Evolutionary conservation across 1,284 basidiomycete species (phyloP).

Genomic region (Rhodotorula sp.): DNA sequence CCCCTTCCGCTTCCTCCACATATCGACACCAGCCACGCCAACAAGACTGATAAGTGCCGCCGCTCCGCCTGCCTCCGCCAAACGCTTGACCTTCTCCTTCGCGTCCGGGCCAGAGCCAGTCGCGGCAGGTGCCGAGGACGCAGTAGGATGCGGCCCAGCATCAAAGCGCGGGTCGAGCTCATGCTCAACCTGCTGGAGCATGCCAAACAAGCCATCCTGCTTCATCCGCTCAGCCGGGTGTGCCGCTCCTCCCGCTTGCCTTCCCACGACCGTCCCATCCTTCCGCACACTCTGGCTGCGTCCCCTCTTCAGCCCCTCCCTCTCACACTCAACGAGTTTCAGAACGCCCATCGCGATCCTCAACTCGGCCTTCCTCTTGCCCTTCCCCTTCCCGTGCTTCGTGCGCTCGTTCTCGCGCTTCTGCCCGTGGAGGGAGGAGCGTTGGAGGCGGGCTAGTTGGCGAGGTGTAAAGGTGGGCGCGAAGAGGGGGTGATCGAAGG

Average conservation of each 20-base stretch:
- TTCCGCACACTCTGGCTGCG: not conserved
- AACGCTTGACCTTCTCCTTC: not conserved
- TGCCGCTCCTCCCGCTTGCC: not conserved
- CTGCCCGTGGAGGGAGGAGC: not conserved
- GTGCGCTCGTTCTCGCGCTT: not conserved
- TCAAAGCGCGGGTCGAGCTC: not conserved
- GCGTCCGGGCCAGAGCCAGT: not conserved
- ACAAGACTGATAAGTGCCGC: not conserved
- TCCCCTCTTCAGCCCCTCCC: not conserved
- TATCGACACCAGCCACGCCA: not conserved
- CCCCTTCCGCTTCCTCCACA: conserved; percentile 7
- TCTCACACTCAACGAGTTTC: not conserved
- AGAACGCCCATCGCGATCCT: conserved; percentile 21
- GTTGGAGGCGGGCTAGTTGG: not conserved
- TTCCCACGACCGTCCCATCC: too few relatives aligned
- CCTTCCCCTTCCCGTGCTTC: not conserved
- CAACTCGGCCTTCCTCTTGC: conserved; percentile 8
- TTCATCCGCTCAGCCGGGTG: not conserved
- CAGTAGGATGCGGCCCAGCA: not conserved
- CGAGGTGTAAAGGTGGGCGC: conserved; percentile 2
- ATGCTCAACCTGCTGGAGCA: conserved; percentile 2
- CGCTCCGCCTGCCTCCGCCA: not conserved
- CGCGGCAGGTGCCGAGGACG: not conserved
- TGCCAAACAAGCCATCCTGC: not conserved
- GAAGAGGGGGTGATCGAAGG: conserved; percentile 4